phyloP scores from a whole-genome alignment of 768 basidiomycete genomes.

The Hygrocybe punicea region DNA sequence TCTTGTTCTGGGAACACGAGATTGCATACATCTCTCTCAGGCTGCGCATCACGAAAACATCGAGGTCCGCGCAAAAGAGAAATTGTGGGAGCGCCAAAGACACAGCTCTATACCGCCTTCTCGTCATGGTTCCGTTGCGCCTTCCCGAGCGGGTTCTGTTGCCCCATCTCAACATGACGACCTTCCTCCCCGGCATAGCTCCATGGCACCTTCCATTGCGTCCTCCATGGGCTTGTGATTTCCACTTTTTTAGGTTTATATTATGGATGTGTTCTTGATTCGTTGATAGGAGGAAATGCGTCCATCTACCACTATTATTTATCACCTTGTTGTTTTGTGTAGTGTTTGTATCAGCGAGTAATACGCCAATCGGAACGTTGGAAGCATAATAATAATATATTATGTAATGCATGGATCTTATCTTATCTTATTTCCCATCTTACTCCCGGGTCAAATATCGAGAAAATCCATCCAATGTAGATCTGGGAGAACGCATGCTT shows the following conservation, averaged over 20 bases:
- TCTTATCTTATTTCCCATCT: too few species aligned
- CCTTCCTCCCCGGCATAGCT: constrained; percentile 18
- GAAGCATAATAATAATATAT: too few species aligned
- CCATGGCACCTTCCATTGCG: constrained; percentile 43
- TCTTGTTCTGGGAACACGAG: constrained; percentile 88
- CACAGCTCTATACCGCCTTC: constrained; percentile 31
- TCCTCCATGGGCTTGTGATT: constrained; percentile 40
- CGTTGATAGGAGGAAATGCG: background rate
- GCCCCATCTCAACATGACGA: background rate
- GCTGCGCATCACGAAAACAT: constrained; percentile 79
- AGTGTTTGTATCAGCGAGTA: too few species aligned
- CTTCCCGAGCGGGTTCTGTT: constrained; percentile 27
- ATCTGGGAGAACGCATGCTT: too few species aligned
- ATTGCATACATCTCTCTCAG: constrained; percentile 83
- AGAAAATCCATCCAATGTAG: too few species aligned
- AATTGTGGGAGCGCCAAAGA: constrained; percentile 73
- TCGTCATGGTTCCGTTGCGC: constrained; percentile 26
- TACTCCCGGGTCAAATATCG: too few species aligned
- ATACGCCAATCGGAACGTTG: too few species aligned
- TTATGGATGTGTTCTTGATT: background rate
- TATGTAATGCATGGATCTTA: too few species aligned
- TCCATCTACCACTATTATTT: too few species aligned
- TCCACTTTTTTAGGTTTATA: background rate
- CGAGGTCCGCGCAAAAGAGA: constrained; percentile 73
- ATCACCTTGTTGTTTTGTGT: too few species aligned